These are phyloP conservation scores for Trichoderma citrinoviride DNA, from an alignment of 2,329 filamentous ascomycete species.

Conservation along the genomic window DNA sequence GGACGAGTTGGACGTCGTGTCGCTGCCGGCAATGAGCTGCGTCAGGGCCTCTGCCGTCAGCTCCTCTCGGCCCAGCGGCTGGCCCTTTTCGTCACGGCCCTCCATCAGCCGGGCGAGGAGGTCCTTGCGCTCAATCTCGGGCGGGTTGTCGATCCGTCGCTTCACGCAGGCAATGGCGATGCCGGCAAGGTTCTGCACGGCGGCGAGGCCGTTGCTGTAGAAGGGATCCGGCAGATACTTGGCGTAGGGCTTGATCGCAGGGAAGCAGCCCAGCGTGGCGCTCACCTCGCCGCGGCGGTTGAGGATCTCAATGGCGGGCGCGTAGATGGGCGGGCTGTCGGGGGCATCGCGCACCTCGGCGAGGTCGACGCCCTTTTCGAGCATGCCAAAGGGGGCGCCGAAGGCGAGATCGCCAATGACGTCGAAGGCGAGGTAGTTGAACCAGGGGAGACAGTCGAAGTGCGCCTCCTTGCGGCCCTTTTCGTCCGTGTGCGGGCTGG, in stretches of 20 bases:
- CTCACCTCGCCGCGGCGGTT: slow-evolving; percentile 87
- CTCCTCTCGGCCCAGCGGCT: slow-evolving; percentile 72
- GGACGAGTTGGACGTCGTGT: slow-evolving; percentile 76
- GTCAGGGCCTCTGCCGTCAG: slow-evolving; percentile 86
- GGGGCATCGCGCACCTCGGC: slow-evolving; percentile 68
- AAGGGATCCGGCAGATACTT: slow-evolving; percentile 79
- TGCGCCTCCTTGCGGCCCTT: slow-evolving; percentile 61
- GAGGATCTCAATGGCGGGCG: slow-evolving; percentile 79
- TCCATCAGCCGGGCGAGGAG: slow-evolving; percentile 82
- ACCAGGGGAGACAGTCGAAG: slow-evolving; percentile 76
- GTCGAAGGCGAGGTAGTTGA: slow-evolving; percentile 54
- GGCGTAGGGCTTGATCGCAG: slow-evolving; percentile 74
- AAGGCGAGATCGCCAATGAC: slow-evolving; percentile 51
- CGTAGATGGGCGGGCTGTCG: slow-evolving; percentile 62
- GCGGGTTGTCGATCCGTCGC: slow-evolving; percentile 67
- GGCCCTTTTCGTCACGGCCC: slow-evolving; percentile 75
- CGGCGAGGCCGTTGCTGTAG: slow-evolving; percentile 70
- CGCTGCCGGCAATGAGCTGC: slow-evolving; percentile 77
- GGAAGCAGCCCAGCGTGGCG: slow-evolving; percentile 72
- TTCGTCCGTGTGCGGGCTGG: slow-evolving; percentile 45
- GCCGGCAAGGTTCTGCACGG: slow-evolving; percentile 77
- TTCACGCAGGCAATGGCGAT: slow-evolving; percentile 84
- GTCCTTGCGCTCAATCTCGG: slow-evolving; percentile 67
- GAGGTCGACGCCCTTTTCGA: slow-evolving; percentile 70
- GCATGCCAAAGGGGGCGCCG: slow-evolving; percentile 61